Conservation (phyloP, 1,284 basidiomycete genomes). For the Tilletia indica region DNA sequence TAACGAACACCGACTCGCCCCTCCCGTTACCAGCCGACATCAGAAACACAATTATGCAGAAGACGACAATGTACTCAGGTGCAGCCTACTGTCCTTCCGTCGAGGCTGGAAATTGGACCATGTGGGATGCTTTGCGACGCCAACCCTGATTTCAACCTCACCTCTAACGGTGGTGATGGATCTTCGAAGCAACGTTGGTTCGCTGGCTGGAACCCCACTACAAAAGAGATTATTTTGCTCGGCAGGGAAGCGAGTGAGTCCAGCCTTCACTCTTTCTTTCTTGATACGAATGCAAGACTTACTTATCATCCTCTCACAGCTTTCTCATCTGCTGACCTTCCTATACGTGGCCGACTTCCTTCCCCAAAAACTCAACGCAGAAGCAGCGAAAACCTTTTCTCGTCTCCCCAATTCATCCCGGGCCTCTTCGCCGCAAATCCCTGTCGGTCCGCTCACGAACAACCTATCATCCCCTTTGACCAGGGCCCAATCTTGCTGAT, state of each 20-base stretch:
- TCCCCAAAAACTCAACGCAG: no score
- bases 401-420: no score
- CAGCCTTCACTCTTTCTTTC: no score
- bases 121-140: slow-evolving; percentile 6
- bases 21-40: background rate
- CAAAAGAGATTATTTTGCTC: slow-evolving; percentile 3
- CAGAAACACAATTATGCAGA: background rate
- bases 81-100: slow-evolving; percentile 12
- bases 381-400: no score
- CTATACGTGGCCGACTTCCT: slow-evolving; percentile 10
- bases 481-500: no score
- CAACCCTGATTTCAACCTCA: background rate
- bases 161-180: background rate
- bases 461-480: no score
- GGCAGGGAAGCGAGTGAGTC: background rate
- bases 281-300: background rate
- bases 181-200: background rate
- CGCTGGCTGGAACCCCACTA: slow-evolving; percentile 9
- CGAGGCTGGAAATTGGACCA: background rate
- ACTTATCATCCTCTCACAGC: background rate
- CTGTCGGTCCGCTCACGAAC: no score
- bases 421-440: no score
- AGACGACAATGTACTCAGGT: background rate
- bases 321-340: background rate
- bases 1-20: background rate